These are phyloP conservation scores for Linnemannia exigua DNA, from an alignment of 192 early-diverging fungal genomes.

Conservation along the genomic window DNA sequence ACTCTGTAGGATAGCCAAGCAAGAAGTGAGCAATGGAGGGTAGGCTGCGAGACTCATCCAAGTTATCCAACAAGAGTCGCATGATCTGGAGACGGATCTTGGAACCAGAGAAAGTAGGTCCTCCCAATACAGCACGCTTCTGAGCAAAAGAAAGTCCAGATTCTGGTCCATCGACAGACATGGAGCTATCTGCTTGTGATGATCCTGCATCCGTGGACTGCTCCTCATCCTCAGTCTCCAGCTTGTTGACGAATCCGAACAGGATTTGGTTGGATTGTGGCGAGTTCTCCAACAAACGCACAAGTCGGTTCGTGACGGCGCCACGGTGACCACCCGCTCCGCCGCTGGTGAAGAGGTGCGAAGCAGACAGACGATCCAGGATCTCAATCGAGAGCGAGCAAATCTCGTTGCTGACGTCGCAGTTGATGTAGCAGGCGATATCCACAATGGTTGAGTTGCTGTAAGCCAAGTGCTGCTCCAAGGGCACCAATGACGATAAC, in stretches of 20 bases:
- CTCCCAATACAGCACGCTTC: conserved; percentile 34
- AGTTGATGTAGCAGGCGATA: conserved; percentile 80
- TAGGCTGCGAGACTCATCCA: conserved; percentile 63
- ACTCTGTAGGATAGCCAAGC: conserved; percentile 77
- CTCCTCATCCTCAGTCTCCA: conserved; percentile 75
- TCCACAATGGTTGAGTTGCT: conserved; percentile 76
- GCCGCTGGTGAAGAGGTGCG: conserved; percentile 72
- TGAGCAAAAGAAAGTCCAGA: conserved; percentile 32
- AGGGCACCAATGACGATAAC: conserved; percentile 70
- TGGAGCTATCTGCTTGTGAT: conserved; percentile 6
- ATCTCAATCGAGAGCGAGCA: conserved; percentile 80
- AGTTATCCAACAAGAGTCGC: conserved; percentile 86
- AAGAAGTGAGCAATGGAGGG: conserved; percentile 92
- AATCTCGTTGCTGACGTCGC: conserved; percentile 77
- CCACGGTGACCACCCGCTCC: conserved; percentile 59
- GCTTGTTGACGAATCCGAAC: conserved; percentile 80
- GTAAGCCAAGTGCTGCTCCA: conserved; percentile 87
- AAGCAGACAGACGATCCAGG: conserved; percentile 79
- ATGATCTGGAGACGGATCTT: conserved; percentile 86
- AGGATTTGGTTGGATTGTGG: conserved; percentile 78
- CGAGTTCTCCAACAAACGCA: conserved; percentile 75
- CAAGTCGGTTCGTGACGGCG: conserved; percentile 77
- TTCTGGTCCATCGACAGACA: conserved; percentile 57
- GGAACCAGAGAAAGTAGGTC: conserved; percentile 34
- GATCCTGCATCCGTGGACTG: conserved; percentile 37